Evolutionary conservation across 1,139 yeast genomes (phyloP).

Genomic region (Geotrichum klebahnii): DNA sequence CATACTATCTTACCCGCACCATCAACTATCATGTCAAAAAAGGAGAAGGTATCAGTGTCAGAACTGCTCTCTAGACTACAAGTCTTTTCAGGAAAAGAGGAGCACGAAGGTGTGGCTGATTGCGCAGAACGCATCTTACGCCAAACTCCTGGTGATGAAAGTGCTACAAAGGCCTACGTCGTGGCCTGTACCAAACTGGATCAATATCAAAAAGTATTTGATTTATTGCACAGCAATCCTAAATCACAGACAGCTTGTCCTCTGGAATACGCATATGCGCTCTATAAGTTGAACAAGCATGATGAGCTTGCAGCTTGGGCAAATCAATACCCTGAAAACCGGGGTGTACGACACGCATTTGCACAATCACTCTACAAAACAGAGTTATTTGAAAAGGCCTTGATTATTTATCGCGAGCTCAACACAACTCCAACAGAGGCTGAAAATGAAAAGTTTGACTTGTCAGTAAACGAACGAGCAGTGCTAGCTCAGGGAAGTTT

Average conservation of each 20-base stretch:
- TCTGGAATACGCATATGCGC: slow-evolving; percentile 63
- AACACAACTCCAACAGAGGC: slow-evolving; percentile 30
- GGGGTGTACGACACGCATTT: slow-evolving; percentile 67
- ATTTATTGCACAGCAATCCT: slow-evolving; percentile 34
- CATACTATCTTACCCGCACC: neutral
- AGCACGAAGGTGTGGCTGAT: slow-evolving; percentile 47
- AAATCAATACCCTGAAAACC: slow-evolving; percentile 33
- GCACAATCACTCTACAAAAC: slow-evolving; percentile 75
- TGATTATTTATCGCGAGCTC: slow-evolving; percentile 51
- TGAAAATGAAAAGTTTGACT: slow-evolving; percentile 48
- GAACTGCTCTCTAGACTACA: slow-evolving; percentile 48
- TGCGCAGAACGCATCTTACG: slow-evolving; percentile 45
- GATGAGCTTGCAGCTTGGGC: slow-evolving; percentile 40
- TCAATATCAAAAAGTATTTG: slow-evolving; percentile 54
- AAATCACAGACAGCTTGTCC: slow-evolving; percentile 22
- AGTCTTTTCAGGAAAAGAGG: slow-evolving; percentile 46
- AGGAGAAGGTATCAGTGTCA: slow-evolving; percentile 32
- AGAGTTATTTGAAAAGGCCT: slow-evolving; percentile 57
- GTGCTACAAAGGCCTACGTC: slow-evolving; percentile 58
- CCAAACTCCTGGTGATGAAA: slow-evolving; percentile 46
- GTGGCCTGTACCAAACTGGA: slow-evolving; percentile 73
- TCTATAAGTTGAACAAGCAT: slow-evolving; percentile 60
- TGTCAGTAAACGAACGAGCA: slow-evolving; percentile 67
- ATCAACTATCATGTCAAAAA: slow-evolving; percentile 16
- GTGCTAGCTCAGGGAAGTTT: slow-evolving; percentile 51